Evolutionary conservation across 192 early-diverging fungal genomes (phyloP), one percentile per base, ranked within the genome.

Genomic region (Coemansia sp.): DNA sequence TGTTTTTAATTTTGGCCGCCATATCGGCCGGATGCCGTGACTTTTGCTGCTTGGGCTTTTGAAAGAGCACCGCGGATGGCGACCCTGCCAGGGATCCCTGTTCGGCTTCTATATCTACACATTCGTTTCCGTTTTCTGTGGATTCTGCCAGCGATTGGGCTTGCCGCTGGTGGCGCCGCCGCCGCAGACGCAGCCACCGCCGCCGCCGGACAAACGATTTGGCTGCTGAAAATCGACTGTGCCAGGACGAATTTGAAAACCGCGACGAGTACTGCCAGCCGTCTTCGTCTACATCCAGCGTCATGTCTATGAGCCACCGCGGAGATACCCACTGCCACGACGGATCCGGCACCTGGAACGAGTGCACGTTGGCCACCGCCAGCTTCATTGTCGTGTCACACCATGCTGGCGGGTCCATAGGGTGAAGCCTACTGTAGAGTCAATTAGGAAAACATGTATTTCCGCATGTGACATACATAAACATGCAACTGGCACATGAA

Each of bases 231-330:
- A 48, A 30, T 21, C 31, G 44, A 20, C 64, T 41, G 43, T 53
- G 70, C 70, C 70, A 73, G 5, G 31, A 10, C 7, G 4, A 12
- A n/a, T 32, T 40, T 10, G 65, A 60, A 32, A 77, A 81, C 15
- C 73, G 58, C 28, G 70, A 44, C 0, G 74, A 49, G 53, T 81
- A 81, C 55, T 77, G 69, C 79, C 79, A 81, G 3, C 79, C 79
- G 34, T 81, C 74, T 16, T 81, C 74, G 40, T 81, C 79, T 0
- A 81, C 79, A 34, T 81, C 79, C 32, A 57, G 56, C 0, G 72
- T 71, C 72, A 81, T 76, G 70, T 81, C 79, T 9, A 81, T 76
- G 17, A 76, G 67, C 79, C 79, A 81, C 17, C 74, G 74, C 10
- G 75, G 74, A 21, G 66, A 77, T 14, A 73, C 79, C 79, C 79